Percentiles rank a stretch among this genome's conserved stretches.
phyloP scores from a whole-genome alignment of 768 basidiomycete genomes.

The Xerocomus spinulosus region DNA sequence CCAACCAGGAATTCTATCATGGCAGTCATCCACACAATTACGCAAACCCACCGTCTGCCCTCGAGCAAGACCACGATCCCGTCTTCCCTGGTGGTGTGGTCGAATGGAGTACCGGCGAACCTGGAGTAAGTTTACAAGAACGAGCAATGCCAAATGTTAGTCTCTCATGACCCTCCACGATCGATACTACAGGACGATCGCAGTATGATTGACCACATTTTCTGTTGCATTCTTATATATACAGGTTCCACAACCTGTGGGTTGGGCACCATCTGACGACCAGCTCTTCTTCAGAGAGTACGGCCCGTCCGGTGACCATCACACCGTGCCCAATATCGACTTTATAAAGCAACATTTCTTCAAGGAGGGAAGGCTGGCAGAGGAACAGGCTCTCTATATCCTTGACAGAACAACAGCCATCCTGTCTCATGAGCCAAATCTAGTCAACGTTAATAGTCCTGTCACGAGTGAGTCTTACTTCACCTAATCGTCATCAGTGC shows the following conservation, averaged over 20 bases:
- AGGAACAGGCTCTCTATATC: slow-evolving; percentile 82
- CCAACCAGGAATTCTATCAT: slow-evolving; percentile 26
- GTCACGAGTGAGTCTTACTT: slow-evolving; percentile 71
- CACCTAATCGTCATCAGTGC: slow-evolving; percentile 1
- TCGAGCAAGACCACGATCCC: slow-evolving; percentile 31
- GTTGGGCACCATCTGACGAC: slow-evolving; percentile 61
- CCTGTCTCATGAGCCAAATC: slow-evolving; percentile 72
- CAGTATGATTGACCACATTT: slow-evolving; percentile 24
- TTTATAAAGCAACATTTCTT: slow-evolving; percentile 90
- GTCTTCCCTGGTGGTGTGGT: slow-evolving; percentile 21
- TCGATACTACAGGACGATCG: slow-evolving; percentile 19
- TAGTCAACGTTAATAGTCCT: slow-evolving; percentile 82
- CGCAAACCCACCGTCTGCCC: slow-evolving; percentile 9
- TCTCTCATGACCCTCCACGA: slow-evolving; percentile 16
- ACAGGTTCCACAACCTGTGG: slow-evolving; percentile 69
- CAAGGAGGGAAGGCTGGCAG: slow-evolving; percentile 76
- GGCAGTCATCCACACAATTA: slow-evolving; percentile 7
- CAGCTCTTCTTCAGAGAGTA: slow-evolving; percentile 59
- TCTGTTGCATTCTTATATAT: slow-evolving; percentile 10
- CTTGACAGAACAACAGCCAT: slow-evolving; percentile 62
- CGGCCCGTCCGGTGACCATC: slow-evolving; percentile 34
- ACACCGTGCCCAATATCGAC: slow-evolving; percentile 63
- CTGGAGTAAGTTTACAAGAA: slow-evolving; percentile 24
- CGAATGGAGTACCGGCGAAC: slow-evolving; percentile 18
- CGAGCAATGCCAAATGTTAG: slow-evolving; percentile 32